Conservation (phyloP, 805 yeast genomes). For the Candida insectorum region DNA sequence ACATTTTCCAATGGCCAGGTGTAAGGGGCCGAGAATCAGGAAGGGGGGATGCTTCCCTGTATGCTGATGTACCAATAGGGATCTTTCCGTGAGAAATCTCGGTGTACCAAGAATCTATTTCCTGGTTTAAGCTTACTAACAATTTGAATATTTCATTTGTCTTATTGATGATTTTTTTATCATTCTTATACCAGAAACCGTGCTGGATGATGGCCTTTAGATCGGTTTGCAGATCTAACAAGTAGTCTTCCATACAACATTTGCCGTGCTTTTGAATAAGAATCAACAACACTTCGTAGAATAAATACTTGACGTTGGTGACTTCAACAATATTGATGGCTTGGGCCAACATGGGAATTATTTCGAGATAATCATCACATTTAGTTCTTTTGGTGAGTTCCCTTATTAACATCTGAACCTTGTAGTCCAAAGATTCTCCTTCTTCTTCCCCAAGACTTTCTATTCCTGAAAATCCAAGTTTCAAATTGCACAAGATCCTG, state of each 20-base stretch:
- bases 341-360: conserved; percentile 33
- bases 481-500: conserved; percentile 31
- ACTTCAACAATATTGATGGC: conserved; percentile 25
- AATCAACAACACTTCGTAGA: conserved; percentile 21
- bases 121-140: conserved; percentile 1
- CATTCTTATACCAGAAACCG: conserved; percentile 30
- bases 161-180: conserved; percentile 15
- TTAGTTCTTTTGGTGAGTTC: conserved; percentile 13
- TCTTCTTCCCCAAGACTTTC: conserved; percentile 1
- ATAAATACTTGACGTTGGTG: conserved; percentile 15
- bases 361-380: conserved; percentile 27
- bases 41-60: neutral
- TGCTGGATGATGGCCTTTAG: conserved; percentile 29
- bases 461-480: conserved; percentile 21
- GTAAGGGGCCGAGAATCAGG: conserved; percentile 9
- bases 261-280: conserved; percentile 23
- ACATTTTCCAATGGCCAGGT: conserved; percentile 16
- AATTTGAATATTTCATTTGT: conserved; percentile 20
- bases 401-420: conserved; percentile 11
- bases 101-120: conserved; percentile 6
- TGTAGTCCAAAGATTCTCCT: conserved; percentile 9
- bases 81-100: conserved; percentile 7
- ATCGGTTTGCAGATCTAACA: conserved; percentile 18
- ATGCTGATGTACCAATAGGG: conserved; percentile 2
- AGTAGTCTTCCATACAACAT: conserved; percentile 34